Evolutionary conservation across 2,329 filamentous ascomycete genomes (phyloP), one percentile per base, ranked within the genome.

Genomic region (Boeremia exigua): DNA sequence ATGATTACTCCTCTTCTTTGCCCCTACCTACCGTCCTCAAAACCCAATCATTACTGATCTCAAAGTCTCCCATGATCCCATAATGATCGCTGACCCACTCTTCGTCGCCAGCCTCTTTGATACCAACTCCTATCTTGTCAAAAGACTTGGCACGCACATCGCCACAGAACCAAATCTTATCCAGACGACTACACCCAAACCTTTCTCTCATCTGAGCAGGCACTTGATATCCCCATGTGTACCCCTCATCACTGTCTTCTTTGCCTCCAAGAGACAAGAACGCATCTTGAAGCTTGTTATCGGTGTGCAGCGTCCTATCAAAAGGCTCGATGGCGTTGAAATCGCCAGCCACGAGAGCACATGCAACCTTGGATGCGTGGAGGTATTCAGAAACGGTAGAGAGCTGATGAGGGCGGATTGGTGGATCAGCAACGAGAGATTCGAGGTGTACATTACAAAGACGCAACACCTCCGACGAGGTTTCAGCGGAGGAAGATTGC

Each of bases 401-500:
- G 48, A 86, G 68, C 62, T 86, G 84, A 0, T 71, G 61, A 0
- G 81, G 81, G 0, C 84, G 78, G 15, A 77, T 69, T 0, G 83
- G 82, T 0, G 81, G 82, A 4, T 79, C 67, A 0, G 78, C 70
- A 0, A 77, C 74, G 14, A 86, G 70, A 2, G 81, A 84, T 65
- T 86, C 84, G 3, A 86, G 80, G 63, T 87, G 84, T 0, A 80
- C 81, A 63, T 84, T 85, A 68, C 83, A 84, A 4, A 86, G 63
- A 4, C 83, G 77, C 6, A 86, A 59, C 0, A 68, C 69, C 19
- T 32, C 58, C 7, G 25, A 6, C 6, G 38, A 1, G 12, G 17
- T 9, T 19, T 33, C 6, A 8, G 4, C 2, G n/a, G 27, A 19
- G 3, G 61, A 48, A 3, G 7, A 12, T n/a, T 27, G 37, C 9